Evolutionary conservation across 768 basidiomycete genomes (phyloP), one percentile per base, ranked within the genome.

Genomic region (Tubosaeta sp.): DNA sequence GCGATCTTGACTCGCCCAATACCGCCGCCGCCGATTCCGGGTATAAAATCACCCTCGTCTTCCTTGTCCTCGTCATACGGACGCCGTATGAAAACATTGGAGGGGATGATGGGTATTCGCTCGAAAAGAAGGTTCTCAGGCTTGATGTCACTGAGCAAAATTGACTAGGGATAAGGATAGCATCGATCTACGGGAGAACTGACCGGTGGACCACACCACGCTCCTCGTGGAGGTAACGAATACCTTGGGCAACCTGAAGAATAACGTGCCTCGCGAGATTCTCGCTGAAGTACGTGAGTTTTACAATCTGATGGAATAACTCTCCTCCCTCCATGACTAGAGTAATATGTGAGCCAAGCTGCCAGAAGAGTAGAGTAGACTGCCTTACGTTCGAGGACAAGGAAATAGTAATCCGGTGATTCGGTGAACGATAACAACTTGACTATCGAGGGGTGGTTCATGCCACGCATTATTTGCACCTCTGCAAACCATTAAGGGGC

Each of bases 1-100:
- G 97, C 97, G 54, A 99, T 97, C 76, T 98, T 99, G 69, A 99
- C 94, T 37, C 85, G 84, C 7, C 97, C 97, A 57, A 99, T 99
- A 19, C 95, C 97, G 8, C 97, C 97, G 10, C 97, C 95, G 7
- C 97, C 97, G 35, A 95, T 75, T 4, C 91, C 94, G 5, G 86
- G 86, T 43, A 87, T 79, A 65, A 95, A 99, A 68, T 97, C 92
- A 50, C 97, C 97, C 69, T 99, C 97, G 59, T 99, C 97, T 68
- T 94, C 93, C 69, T 98, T 99, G 50, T 95, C 94, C 68, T 98
- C 97, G 56, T 98, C 97, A 63, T 97, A 97, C 25, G 91, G 94
- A 26, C 94, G 86, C 3, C 79, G 79, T 37, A 82, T 69, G 5
- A 86, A 80, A 38, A 79, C 74, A 62, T 85, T 86, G 6, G 94